Percentiles rank a stretch among this genome's conserved stretches.
phyloP scores from a whole-genome alignment of 2,329 filamentous ascomycete species.

The Nannizziopsis barbatae region DNA sequence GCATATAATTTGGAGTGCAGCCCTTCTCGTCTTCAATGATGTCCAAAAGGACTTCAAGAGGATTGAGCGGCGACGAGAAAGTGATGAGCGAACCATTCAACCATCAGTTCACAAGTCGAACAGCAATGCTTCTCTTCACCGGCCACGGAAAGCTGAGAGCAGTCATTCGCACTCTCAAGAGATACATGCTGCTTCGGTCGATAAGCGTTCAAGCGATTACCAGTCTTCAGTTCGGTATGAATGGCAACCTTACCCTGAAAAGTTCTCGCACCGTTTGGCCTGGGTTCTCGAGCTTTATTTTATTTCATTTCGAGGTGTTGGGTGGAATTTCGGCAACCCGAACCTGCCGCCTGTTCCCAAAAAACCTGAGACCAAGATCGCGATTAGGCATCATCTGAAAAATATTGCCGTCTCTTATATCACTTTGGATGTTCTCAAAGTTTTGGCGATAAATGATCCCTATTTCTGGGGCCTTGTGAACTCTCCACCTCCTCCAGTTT shows the following conservation, averaged over 20 bases:
- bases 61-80: conserved; percentile 35
- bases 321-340: conserved; percentile 8
- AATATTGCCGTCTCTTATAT: conserved; percentile 51
- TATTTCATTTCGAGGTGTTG: conserved; percentile 5
- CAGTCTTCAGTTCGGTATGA: conserved; percentile 40
- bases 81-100: no score
- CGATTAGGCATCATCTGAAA: conserved; percentile 39
- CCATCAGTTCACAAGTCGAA: no score
- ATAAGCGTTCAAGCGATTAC: conserved; percentile 37
- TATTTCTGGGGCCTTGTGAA: conserved; percentile 58
- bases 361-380: conserved; percentile 29
- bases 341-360: background rate
- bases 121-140: no score
- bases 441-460: conserved; percentile 60
- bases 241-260: conserved; percentile 35
- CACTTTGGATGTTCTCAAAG: conserved; percentile 57
- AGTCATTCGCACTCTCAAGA: background rate
- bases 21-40: conserved; percentile 46
- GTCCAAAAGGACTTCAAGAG: conserved; percentile 45
- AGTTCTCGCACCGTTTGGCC: conserved; percentile 15
- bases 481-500: conserved; percentile 33
- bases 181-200: background rate
- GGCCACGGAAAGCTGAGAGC: no score
- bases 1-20: conserved; percentile 43
- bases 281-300: conserved; percentile 11